Evolutionary conservation across 1,284 basidiomycete genomes (phyloP).

Genomic region (Boletellus deceptivus): DNA sequence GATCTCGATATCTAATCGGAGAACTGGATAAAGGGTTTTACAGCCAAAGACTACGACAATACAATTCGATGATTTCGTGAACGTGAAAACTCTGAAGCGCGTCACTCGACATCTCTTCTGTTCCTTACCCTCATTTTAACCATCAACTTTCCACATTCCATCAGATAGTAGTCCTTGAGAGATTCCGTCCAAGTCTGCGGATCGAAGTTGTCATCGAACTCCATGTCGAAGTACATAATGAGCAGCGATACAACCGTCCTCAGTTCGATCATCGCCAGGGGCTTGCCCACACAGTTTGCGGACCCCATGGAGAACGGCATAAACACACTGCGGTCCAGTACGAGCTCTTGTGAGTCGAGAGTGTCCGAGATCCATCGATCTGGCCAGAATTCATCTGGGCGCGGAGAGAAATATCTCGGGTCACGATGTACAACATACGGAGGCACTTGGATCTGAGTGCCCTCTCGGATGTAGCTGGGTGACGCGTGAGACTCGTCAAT

Average conservation of each 20-base stretch:
- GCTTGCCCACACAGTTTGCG: conserved; percentile 36
- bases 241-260: conserved; percentile 27
- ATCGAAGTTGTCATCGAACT: conserved; percentile 28
- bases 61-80: not conserved
- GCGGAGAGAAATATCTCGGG: conserved; percentile 40
- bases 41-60: not conserved
- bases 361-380: conserved; percentile 39
- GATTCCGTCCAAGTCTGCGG: conserved; percentile 27
- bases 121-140: conserved; percentile 20
- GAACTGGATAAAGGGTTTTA: not conserved
- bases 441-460: conserved; percentile 37
- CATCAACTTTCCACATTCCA: conserved; percentile 29
- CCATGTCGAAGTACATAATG: conserved; percentile 33
- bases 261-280: conserved; percentile 34
- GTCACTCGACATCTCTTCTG: conserved; percentile 8
- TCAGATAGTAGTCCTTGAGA: conserved; percentile 32
- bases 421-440: conserved; percentile 42
- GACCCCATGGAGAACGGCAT: conserved; percentile 37
- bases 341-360: conserved; percentile 10
- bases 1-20: conserved; percentile 71
- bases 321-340: conserved; percentile 27
- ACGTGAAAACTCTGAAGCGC: not conserved
- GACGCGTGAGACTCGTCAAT: not conserved
- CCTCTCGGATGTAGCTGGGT: conserved; percentile 41
- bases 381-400: conserved; percentile 42